Evolutionary conservation across 306 rosid genomes (phyloP), one percentile per base, ranked within the genome.

Genomic region (Delonix regia): DNA sequence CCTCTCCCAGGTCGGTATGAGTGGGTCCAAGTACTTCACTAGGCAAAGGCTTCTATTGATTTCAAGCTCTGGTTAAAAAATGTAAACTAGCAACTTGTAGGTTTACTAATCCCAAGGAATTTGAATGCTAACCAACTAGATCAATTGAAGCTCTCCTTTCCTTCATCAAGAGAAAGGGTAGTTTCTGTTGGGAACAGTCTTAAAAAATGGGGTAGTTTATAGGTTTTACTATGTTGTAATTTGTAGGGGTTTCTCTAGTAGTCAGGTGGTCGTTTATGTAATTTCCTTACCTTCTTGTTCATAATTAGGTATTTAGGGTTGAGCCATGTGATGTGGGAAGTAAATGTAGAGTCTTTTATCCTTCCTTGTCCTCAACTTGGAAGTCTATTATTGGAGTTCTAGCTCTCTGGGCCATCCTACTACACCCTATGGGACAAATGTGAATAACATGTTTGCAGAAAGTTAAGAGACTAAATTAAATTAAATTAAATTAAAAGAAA

Each of bases 1-100:
- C 99, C 98, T 30, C 87, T 90, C 48, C 87, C 90, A 6, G 99
- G 99, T 69, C 88, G 92, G 74, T 95, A 83, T 65, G 97, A 95
- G 74, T 92, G 99, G 99, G 86, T 88, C 85, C 92, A 86, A 83
- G 89, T 89, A 38, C 81, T 82, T 76, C 88, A 89, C 71, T 87
- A 84, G 84, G 62, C 49, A 39, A 14, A 71, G 52, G 73, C 44
- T 55, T 82, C 72, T 67, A 45, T 60, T 28, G 67, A 69, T 51
- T 76, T 45, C 72, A 61, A 36, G 87, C 45, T 51, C 76, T 72
- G 81, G 18, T 74, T 62, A 52, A 64, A 82, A 27, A 78, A 21
- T 76, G 78, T 72, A 73, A 78, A 79, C 83, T 83, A 71, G 77
- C 75, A n/a, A 61, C 78, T 71, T 56, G 80, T 75, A 78, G 82